Evolutionary conservation across 1,284 basidiomycete species (phyloP).

Genomic region (Amylostereum chailletii): DNA sequence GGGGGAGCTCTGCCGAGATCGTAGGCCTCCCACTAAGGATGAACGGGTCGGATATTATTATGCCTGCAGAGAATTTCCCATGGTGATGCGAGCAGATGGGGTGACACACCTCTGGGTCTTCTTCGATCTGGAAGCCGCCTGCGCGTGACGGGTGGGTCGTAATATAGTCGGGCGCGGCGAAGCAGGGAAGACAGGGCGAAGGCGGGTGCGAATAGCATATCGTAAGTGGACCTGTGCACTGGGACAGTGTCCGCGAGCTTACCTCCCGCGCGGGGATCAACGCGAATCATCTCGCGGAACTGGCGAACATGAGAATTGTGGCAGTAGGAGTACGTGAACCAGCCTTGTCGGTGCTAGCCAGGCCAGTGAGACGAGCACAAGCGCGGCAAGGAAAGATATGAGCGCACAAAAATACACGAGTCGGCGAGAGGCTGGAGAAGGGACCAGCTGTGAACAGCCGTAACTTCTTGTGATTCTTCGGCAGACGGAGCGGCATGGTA

Average conservation of each 20-base stretch:
- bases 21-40: constrained; percentile 68
- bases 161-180: too few species aligned
- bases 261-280: constrained; percentile 25
- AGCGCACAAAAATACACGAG: constrained; percentile 70
- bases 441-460: constrained; percentile 69
- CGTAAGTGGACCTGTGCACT: too few species aligned
- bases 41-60: constrained; percentile 6
- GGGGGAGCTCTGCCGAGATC: constrained; percentile 63
- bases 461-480: constrained; percentile 46
- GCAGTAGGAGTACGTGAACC: constrained; percentile 97
- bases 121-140: constrained; percentile 15
- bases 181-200: too few species aligned
- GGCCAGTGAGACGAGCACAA: constrained; percentile 9
- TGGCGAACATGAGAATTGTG: constrained; percentile 85
- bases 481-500: constrained; percentile 35
- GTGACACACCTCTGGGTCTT: constrained; percentile 13
- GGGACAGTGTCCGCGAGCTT: too few species aligned
- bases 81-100: constrained; percentile 1
- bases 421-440: constrained; percentile 69
- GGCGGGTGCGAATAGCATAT: too few species aligned
- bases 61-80: constrained; percentile 14
- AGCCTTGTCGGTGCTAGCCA: constrained; percentile 70
- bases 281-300: constrained; percentile 64
- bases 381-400: constrained; percentile 8
- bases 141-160: background rate